Percentiles rank a stretch among this genome's conserved stretches.
Evolutionary conservation across 257 asterid species (phyloP).

Genomic region (Scutellaria baicalensis): DNA sequence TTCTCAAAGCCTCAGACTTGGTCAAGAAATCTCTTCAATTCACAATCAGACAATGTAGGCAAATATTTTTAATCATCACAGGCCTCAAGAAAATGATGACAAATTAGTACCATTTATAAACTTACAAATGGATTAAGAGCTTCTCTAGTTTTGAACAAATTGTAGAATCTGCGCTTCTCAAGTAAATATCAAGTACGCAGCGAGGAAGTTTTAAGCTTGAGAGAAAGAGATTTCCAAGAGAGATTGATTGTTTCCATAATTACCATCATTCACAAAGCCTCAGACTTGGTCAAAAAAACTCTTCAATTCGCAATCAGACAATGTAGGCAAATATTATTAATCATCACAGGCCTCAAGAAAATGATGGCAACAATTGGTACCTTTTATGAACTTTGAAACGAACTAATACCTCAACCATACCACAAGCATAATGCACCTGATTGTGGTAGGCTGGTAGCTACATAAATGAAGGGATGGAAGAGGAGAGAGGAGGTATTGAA

Average conservation of each 20-base stretch:
- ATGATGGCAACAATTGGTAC: background rate
- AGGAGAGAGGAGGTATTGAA: background rate
- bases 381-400: background rate
- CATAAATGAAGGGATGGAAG: background rate
- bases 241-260: background rate
- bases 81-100: conserved; percentile 14
- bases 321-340: conserved; percentile 35
- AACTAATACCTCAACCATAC: too few relatives aligned
- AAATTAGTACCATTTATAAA: background rate
- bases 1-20: conserved; percentile 19
- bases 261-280: conserved; percentile 5
- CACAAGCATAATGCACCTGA: background rate
- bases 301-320: conserved; percentile 31
- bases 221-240: background rate
- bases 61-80: conserved; percentile 26
- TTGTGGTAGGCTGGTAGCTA: background rate
- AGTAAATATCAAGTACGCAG: background rate
- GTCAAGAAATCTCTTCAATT: background rate
- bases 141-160: background rate
- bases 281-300: conserved; percentile 1
- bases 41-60: conserved; percentile 48
- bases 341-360: conserved; percentile 35
- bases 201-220: background rate
- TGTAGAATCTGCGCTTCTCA: too few relatives aligned
- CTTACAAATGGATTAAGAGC: background rate